These are phyloP conservation scores for Mesembryanthemum crystallinum DNA, from an alignment of 148 eudicot species.

Conservation along the genomic window DNA sequence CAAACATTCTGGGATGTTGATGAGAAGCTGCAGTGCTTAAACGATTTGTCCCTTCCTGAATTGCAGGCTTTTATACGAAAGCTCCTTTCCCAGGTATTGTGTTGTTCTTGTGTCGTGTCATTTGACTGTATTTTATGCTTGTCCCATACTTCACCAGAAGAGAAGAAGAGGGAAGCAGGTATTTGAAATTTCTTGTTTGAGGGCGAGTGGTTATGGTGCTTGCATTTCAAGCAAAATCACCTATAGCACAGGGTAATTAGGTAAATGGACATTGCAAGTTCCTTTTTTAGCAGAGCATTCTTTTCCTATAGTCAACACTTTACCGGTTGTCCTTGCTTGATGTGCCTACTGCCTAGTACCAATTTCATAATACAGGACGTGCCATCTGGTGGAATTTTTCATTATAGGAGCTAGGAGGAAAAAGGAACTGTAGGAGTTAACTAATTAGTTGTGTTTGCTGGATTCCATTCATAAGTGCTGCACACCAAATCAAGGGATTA, in stretches of 20 bases:
- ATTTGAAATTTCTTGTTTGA: background rate
- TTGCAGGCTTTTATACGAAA: conserved; percentile 68
- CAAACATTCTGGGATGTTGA: conserved; percentile 85
- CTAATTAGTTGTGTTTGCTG: background rate
- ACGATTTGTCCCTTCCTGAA: conserved; percentile 59
- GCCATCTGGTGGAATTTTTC: background rate
- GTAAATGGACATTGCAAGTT: background rate
- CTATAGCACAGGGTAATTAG: background rate
- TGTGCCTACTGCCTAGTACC: background rate
- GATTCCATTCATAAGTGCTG: background rate
- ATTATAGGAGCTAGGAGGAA: background rate
- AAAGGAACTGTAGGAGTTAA: too few species aligned
- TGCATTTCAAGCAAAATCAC: background rate
- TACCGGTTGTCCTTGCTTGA: too few species aligned
- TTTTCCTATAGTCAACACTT: background rate
- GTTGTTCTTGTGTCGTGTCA: background rate
- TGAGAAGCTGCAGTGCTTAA: conserved; percentile 68
- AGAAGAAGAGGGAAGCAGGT: background rate
- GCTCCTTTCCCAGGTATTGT: conserved; percentile 76
- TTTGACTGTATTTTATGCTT: background rate
- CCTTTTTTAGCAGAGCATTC: background rate
- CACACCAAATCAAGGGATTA: background rate
- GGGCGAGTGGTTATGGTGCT: background rate
- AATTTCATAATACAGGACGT: background rate
- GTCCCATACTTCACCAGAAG: background rate